phyloP scores from a whole-genome alignment of 2,329 filamentous ascomycete genomes.

The Dactylonectria estremocensis region DNA sequence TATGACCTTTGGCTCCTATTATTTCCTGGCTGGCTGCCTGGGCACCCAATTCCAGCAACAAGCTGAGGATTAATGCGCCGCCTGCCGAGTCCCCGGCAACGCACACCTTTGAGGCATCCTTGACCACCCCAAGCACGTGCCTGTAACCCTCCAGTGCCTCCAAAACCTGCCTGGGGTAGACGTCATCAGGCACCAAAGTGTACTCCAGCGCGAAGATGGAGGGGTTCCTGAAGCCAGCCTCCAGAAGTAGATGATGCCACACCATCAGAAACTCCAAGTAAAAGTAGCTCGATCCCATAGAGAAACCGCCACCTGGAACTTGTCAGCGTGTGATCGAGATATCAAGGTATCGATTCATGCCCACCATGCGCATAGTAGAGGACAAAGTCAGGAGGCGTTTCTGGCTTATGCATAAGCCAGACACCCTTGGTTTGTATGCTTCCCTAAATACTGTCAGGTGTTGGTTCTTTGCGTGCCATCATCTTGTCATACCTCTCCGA shows the following conservation, averaged over 20 bases:
- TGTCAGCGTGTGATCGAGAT: constrained; percentile 17
- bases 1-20: constrained; percentile 31
- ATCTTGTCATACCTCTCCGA: constrained; percentile 48
- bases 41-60: constrained; percentile 76
- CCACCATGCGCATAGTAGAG: constrained; percentile 86
- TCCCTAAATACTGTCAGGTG: constrained; percentile 32
- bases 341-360: constrained; percentile 34
- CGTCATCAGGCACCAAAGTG: constrained; percentile 81
- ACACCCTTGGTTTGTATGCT: constrained; percentile 72
- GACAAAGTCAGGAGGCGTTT: constrained; percentile 79
- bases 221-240: constrained; percentile 79
- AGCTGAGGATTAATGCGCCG: constrained; percentile 79
- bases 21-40: constrained; percentile 43
- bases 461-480: not conserved
- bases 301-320: constrained; percentile 80
- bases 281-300: constrained; percentile 86
- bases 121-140: constrained; percentile 73
- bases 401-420: constrained; percentile 77
- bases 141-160: constrained; percentile 80
- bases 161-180: constrained; percentile 81
- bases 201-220: constrained; percentile 87
- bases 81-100: constrained; percentile 87
- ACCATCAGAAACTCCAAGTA: constrained; percentile 87
- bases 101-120: constrained; percentile 74
- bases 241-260: constrained; percentile 77